Evolutionary conservation across 129 eudicot genomes (phyloP).

Genomic region (Heracleum sosnowskyi): DNA sequence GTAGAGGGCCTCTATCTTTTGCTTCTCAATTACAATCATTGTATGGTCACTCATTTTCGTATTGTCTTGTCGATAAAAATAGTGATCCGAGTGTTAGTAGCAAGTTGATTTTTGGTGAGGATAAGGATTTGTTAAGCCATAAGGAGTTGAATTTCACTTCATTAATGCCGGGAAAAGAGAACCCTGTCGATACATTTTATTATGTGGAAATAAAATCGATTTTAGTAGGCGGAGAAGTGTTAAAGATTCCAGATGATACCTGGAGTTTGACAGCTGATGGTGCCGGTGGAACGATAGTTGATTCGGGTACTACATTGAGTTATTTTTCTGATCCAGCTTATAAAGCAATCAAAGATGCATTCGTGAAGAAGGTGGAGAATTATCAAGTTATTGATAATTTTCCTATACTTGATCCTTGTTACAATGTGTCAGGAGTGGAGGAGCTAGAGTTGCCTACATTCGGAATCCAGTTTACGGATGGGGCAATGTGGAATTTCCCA

Average conservation of each 20-base stretch:
- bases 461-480: conserved; percentile 58
- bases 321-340: conserved; percentile 83
- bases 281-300: conserved; percentile 79
- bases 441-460: conserved; percentile 59
- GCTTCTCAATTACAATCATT: conserved; percentile 66
- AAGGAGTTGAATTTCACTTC: conserved; percentile 70
- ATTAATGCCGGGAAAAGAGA: conserved; percentile 47
- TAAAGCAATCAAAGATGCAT: conserved; percentile 56
- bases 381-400: conserved; percentile 70
- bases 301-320: conserved; percentile 87
- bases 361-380: conserved; percentile 36
- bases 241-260: conserved; percentile 57
- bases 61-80: conserved; percentile 79
- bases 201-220: conserved; percentile 65
- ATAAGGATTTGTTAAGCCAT: conserved; percentile 41
- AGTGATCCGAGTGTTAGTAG: conserved; percentile 75
- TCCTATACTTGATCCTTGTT: conserved; percentile 77
- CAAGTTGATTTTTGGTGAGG: conserved; percentile 89
- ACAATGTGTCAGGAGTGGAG: conserved; percentile 74
- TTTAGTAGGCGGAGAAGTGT: conserved; percentile 54
- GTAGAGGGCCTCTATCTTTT: conserved; percentile 85
- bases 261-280: conserved; percentile 75
- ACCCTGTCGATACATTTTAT: conserved; percentile 77
- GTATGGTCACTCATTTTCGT: conserved; percentile 86
- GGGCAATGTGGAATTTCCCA: conserved; percentile 88